Base-by-base conservation (phyloP, 192 early-diverging fungal genomes). In the Chytriomyces sp. region DNA sequence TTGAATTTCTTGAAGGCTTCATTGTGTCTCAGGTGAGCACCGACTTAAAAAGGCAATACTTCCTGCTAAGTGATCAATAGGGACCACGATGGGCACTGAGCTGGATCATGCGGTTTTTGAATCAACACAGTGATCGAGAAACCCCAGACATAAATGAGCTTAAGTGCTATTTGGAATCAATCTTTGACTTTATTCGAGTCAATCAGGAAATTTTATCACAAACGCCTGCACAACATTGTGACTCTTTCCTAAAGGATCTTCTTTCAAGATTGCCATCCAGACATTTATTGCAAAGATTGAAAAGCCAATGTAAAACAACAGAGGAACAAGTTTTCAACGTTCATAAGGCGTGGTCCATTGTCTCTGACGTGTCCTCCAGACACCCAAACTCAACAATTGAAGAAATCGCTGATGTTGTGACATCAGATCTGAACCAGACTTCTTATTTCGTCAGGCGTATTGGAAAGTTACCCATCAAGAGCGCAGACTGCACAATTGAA, bases 1-100 rank as follows among this genome's bases (percentile, higher is more conserved):
- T 63, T 30, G 71, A 73, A 19, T 62, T 62, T 52, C 28, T 73
- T 10, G 44, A 40, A 52, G 71, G 59, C 7, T 26, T 62, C 7
- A 17, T 59, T 7, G 22, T 49, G 22, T n/a, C 44, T 49, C 44
- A 49, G 44, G 44, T 49, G 44, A 14, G 44, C 44, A n/a, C 44
- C 2, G 14, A 3, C 44, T 49, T 2, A 34, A n/a, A 37, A 2
- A n/a, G 2, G 34, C 28, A 22, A 30, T 17, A 5, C 36, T n/a
- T n/a, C n/a, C n/a, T n/a, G n/a, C n/a, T n/a, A n/a, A n/a, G n/a
- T n/a, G n/a, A n/a, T n/a, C n/a, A n/a, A n/a, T n/a, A n/a, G n/a
- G n/a, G n/a, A n/a, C n/a, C n/a, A n/a, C n/a, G n/a, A n/a, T n/a
- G n/a, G n/a, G n/a, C n/a, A n/a, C n/a, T n/a, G n/a, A n/a, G n/a